Base-by-base conservation (phyloP, 345 rosid species). In the Moricandia arvensis region DNA sequence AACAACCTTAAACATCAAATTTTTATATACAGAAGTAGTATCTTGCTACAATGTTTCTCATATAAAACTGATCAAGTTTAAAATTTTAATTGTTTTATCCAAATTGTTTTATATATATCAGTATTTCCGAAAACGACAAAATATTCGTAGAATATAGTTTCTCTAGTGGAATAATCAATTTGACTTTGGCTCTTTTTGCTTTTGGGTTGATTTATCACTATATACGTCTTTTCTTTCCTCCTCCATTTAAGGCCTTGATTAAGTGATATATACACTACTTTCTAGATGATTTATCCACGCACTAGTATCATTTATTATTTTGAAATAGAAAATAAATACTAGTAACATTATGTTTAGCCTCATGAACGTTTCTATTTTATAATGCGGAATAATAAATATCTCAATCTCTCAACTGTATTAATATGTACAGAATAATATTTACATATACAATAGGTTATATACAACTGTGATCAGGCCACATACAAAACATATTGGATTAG, bases 171-270 rank as follows among this genome's bases (percentile, higher is more conserved):
- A 57, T 24, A 66, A 71, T 72, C 30, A n/a, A 49, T 47, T 66
- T 71, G 71, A 66, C 45, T 66, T 66, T 0, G 4, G 24, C 68
- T 71, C 65, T 13, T 27, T 16, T 72, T 35, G 68, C 68, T 59
- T 65, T 64, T 49, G 51, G 13, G 34, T 35, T 71, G 45, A 47
- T 65, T 65, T 58, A 12, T 57, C 43, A 45, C 68, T 24, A 43
- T 24, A n/a, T n/a, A 60, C 47, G 63, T 72, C 57, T 59, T 66
- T 66, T 18, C 63, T 72, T 72, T 24, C 72, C 55, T 66, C 81
- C 81, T 72, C 64, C 73, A 77, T 66, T 60, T 68, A 72, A 59
- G 73, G 81, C 77, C 4, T 72, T 78, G 78, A 78, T 73, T 78
- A 78, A 45, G 34, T 67, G 63, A 34, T 59, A n/a, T 64, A 64